Evolutionary conservation across 345 rosid species (phyloP).

Genomic region (Moricandia arvensis): DNA sequence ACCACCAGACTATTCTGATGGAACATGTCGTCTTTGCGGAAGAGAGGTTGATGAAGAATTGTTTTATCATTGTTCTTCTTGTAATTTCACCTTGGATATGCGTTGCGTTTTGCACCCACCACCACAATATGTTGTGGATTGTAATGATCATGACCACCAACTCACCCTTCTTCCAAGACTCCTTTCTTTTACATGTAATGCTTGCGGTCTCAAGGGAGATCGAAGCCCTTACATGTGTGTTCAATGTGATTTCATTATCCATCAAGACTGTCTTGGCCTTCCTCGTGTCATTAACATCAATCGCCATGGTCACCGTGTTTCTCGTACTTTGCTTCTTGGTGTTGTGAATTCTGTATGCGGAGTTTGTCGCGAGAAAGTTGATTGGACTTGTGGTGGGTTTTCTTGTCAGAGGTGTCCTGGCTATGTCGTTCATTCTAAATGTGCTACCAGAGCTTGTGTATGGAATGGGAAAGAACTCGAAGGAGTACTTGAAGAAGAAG

Average conservation of each 20-base stretch:
- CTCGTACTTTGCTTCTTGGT: neutral
- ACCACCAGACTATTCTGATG: neutral
- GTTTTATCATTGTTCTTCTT: neutral
- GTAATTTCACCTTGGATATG: neutral
- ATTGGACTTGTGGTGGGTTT: neutral
- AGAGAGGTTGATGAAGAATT: neutral
- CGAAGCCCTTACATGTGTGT: conserved; percentile 2
- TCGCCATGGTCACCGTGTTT: neutral
- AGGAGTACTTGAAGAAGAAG: neutral
- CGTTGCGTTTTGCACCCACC: neutral
- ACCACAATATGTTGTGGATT: neutral
- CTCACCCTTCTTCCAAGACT: neutral
- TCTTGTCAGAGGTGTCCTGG: neutral
- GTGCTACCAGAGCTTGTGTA: neutral
- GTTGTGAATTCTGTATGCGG: neutral
- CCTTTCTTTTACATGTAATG: neutral
- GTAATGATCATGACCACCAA: neutral
- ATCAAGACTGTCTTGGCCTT: neutral
- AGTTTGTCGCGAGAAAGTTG: neutral
- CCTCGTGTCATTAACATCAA: conserved; percentile 12
- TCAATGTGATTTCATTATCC: neutral
- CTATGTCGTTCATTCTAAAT: neutral
- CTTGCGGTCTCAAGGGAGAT: neutral
- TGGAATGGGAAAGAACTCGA: neutral
- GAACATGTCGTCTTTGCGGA: neutral